Percentiles rank a stretch among this genome's conserved stretches.
Evolutionary conservation across 2,329 filamentous ascomycete species (phyloP).

Genomic region (Alternaria metachromatica): DNA sequence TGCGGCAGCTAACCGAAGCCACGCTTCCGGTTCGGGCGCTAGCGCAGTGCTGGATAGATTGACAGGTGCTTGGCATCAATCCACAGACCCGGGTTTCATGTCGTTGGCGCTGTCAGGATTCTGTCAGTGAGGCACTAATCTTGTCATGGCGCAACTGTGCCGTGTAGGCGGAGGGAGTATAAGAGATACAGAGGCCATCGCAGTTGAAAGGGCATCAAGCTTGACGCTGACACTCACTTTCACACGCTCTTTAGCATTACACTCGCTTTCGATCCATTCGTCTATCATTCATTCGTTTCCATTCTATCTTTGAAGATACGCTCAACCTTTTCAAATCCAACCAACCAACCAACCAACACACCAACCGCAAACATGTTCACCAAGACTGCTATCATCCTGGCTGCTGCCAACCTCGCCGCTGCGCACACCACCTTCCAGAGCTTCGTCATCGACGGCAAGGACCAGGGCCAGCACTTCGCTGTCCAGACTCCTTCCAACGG

Average conservation of each 20-base stretch:
- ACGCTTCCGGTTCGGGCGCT: slow-evolving; percentile 15
- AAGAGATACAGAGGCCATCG: slow-evolving; percentile 25
- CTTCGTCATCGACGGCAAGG: slow-evolving; percentile 52
- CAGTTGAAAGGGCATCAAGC: slow-evolving; percentile 28
- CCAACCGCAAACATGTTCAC: slow-evolving; percentile 40
- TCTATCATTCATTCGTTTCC: slow-evolving; percentile 27
- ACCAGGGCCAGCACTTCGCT: slow-evolving; percentile 44
- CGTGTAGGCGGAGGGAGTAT: slow-evolving; percentile 28
- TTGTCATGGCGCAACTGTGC: slow-evolving; percentile 22
- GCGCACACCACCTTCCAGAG: slow-evolving; percentile 48
- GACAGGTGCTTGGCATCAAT: slow-evolving; percentile 31
- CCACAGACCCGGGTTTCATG: slow-evolving; percentile 22
- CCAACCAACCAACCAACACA: slow-evolving; percentile 21
- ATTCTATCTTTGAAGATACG: slow-evolving; percentile 31
- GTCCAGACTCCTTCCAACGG: slow-evolving; percentile 54
- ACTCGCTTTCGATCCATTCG: slow-evolving; percentile 39
- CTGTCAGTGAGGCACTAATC: slow-evolving; percentile 19
- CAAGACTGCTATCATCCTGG: slow-evolving; percentile 40
- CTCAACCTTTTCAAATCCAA: slow-evolving; percentile 12
- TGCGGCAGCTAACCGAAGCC: slow-evolving; percentile 31
- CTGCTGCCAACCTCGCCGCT: slow-evolving; percentile 42
- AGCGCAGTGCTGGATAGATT: slow-evolving; percentile 35
- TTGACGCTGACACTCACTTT: slow-evolving; percentile 44
- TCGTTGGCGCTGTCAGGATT: slow-evolving; percentile 6
- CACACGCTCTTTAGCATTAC: slow-evolving; percentile 39